phyloP scores from a whole-genome alignment of 1,284 basidiomycete species.

The Boletellus deceptivus region DNA sequence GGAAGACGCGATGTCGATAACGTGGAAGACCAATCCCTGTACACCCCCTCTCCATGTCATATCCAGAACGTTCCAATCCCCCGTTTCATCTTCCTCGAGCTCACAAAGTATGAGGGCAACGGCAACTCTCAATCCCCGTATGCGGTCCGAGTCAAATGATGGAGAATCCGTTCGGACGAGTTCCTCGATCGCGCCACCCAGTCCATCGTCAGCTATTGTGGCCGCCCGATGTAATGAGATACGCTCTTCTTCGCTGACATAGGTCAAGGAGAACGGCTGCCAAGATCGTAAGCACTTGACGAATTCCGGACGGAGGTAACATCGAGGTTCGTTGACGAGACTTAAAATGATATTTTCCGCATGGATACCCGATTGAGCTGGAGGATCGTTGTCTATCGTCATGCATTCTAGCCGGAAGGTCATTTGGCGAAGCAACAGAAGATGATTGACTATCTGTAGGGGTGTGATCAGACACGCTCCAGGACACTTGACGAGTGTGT shows the following conservation, averaged over 20 bases:
- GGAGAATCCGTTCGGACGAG: slow-evolving; percentile 33
- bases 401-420: slow-evolving; percentile 28
- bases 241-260: slow-evolving; percentile 59
- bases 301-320: slow-evolving; percentile 57
- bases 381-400: slow-evolving; percentile 53
- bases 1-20: slow-evolving; percentile 51
- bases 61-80: slow-evolving; percentile 53
- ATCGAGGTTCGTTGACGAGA: slow-evolving; percentile 58
- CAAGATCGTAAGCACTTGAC: slow-evolving; percentile 50
- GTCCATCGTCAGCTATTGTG: slow-evolving; percentile 60
- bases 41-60: slow-evolving; percentile 56
- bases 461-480: slow-evolving; percentile 3
- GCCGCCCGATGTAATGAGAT: slow-evolving; percentile 58
- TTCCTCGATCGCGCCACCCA: slow-evolving; percentile 61
- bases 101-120: slow-evolving; percentile 54
- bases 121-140: slow-evolving; percentile 62
- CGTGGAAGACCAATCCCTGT: slow-evolving; percentile 53
- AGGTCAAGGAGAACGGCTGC: slow-evolving; percentile 49
- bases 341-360: slow-evolving; percentile 65
- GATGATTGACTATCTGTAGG: slow-evolving; percentile 26
- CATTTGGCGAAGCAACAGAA: slow-evolving; percentile 27
- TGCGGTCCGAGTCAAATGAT: slow-evolving; percentile 44
- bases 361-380: slow-evolving; percentile 58
- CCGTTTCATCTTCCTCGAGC: slow-evolving; percentile 44
- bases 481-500: slow-evolving; percentile 45